These are phyloP conservation scores for Talaromyces funiculosus DNA, from an alignment of 2,329 filamentous ascomycete species.

Conservation along the genomic window DNA sequence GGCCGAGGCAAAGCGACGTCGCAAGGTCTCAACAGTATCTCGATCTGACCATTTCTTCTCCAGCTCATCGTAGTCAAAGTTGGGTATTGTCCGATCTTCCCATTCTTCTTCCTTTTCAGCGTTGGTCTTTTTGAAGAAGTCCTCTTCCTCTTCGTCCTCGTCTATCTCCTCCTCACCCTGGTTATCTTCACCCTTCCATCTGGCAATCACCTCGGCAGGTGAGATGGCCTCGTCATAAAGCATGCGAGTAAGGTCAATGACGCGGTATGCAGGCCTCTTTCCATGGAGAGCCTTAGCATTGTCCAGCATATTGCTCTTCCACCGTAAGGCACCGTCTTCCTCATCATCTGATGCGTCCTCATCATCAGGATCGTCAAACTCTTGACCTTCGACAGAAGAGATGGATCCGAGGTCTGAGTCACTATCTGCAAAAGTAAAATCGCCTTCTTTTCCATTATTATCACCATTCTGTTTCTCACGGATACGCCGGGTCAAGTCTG, in stretches of 20 bases:
- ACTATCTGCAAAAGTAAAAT: conserved; percentile 88
- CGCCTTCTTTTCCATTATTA: conserved; percentile 55
- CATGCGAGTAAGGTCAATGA: conserved; percentile 74
- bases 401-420: conserved; percentile 93
- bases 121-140: conserved; percentile 57
- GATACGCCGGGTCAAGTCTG: conserved; percentile 41
- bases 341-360: conserved; percentile 54
- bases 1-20: conserved; percentile 68
- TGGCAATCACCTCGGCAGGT: conserved; percentile 66
- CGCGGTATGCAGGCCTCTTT: conserved; percentile 66
- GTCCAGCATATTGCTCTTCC: conserved; percentile 82
- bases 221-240: conserved; percentile 82
- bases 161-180: conserved; percentile 51
- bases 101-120: conserved; percentile 44
- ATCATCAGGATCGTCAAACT: conserved; percentile 45
- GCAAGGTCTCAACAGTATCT: conserved; percentile 69
- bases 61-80: conserved; percentile 72
- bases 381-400: conserved; percentile 57
- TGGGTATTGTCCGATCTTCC: conserved; percentile 74
- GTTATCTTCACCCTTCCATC: conserved; percentile 70
- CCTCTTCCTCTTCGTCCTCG: conserved; percentile 62
- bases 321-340: conserved; percentile 67
- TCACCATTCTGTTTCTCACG: conserved; percentile 48
- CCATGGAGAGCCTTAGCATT: conserved; percentile 68
- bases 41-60: conserved; percentile 79